Base-by-base conservation (phyloP, 2,329 filamentous ascomycete genomes). In the Hypomyces rosellus region DNA sequence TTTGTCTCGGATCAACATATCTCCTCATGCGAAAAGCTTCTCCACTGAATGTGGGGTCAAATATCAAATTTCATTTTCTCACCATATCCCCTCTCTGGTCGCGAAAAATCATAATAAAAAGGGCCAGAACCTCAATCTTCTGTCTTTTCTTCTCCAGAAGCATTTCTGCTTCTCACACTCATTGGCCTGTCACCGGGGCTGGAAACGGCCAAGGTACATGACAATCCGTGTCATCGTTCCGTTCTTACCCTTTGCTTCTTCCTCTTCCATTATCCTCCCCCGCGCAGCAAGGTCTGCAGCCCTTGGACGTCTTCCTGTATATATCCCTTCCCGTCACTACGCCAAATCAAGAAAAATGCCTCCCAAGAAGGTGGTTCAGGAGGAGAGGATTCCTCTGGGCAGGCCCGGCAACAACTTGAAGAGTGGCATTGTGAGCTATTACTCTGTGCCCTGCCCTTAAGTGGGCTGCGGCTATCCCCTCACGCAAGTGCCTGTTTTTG, bases 361-460 rank as follows among this genome's bases (percentile, higher is more conserved):
- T 74, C 93, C 93, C 70, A 99, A 99, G 82, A 97, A 97, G 76
- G 77, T 74, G 48, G 85, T 84, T 63, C 84, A 89, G 64, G 88
- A 96, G 80, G 88, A 97, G 81, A 97, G 97, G 85, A 81, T 97
- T 72, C 85, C 93, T 62, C 81, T 99, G 73, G 93, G 93, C 72
- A 82, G 93, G 69, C 93, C 93, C 59, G 93, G 93, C 67, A 99
- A 99, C 82, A 97, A 84, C 76, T 73, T 99, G 73, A 99, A 97
- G 84, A 96, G 89, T 78, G 95, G 93, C 77, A 99, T 99, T 84
- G 93, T 95, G 80, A 74, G 82, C 63, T 38, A 48, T 38, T 25
- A 51, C 49, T 51, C 41, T 54, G 45, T 22, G 37, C 37, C 47
- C 8, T 49, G 50, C 42, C 45, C 16, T 34, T 18, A 38, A n/a